phyloP scores from a whole-genome alignment of 2,329 filamentous ascomycete genomes.

The Calonectria henricotiae region DNA sequence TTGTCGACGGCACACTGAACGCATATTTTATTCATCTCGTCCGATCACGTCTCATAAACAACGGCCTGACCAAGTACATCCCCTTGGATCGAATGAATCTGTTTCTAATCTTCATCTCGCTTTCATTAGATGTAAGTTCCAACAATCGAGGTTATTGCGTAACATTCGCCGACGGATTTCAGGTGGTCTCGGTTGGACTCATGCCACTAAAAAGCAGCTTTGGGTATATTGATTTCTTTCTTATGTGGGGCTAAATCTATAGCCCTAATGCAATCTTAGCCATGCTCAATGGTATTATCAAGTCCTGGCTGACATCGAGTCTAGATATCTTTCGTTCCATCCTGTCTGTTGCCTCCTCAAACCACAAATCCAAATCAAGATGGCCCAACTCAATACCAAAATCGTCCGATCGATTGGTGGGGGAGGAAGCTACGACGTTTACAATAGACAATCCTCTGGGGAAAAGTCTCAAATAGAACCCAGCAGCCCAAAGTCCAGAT shows the following conservation, averaged over 20 bases:
- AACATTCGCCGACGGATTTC: background rate
- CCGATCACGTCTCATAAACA: slow-evolving; percentile 62
- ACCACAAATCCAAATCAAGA: slow-evolving; percentile 68
- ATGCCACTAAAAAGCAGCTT: slow-evolving; percentile 52
- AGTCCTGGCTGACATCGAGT: background rate
- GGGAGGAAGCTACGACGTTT: slow-evolving; percentile 30
- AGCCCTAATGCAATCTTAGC: no score
- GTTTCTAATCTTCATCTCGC: slow-evolving; percentile 47
- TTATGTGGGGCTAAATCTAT: no score
- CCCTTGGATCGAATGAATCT: slow-evolving; percentile 59
- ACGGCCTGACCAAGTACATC: slow-evolving; percentile 67
- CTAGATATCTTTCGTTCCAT: slow-evolving; percentile 58
- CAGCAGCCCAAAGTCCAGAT: background rate
- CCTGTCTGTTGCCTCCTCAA: slow-evolving; percentile 67
- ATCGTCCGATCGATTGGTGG: slow-evolving; percentile 41
- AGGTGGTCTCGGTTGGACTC: slow-evolving; percentile 50
- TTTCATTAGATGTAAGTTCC: slow-evolving; percentile 50
- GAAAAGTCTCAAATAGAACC: slow-evolving; percentile 11
- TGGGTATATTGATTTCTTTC: slow-evolving; percentile 42
- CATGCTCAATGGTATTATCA: no score
- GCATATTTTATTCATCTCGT: slow-evolving; percentile 67
- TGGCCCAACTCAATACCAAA: slow-evolving; percentile 66
- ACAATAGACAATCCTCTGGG: slow-evolving; percentile 29
- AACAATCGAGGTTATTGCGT: fast-evolving
- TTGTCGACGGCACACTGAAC: slow-evolving; percentile 67